phyloP scores from a whole-genome alignment of 192 early-diverging fungal species.

The Coemansia interrupta region DNA sequence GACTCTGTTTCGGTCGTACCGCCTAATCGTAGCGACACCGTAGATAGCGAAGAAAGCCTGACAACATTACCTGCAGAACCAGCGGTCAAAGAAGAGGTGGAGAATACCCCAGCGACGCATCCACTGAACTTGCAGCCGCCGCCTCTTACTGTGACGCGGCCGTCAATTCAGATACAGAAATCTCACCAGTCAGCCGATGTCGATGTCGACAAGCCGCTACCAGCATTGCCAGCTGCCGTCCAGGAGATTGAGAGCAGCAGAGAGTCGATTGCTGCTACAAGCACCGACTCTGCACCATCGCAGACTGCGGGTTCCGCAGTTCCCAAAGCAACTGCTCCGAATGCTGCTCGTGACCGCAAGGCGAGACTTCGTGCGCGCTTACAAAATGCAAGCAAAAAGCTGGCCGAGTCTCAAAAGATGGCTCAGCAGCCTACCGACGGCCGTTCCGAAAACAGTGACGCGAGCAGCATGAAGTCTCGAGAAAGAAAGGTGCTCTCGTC shows the following conservation, averaged over 20 bases:
- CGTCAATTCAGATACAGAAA: slow-evolving; percentile 1
- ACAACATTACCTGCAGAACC: background rate
- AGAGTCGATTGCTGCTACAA: background rate
- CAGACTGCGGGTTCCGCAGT: background rate
- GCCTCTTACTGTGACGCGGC: background rate
- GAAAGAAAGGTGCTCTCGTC: slow-evolving; percentile 3
- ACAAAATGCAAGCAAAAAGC: slow-evolving; percentile 29
- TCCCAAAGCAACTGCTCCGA: slow-evolving; percentile 7
- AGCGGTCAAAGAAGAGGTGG: too few relatives aligned
- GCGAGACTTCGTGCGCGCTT: slow-evolving; percentile 31
- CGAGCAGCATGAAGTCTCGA: slow-evolving; percentile 2
- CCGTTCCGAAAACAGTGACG: background rate
- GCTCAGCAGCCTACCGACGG: slow-evolving; percentile 6
- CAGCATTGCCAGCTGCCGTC: slow-evolving; percentile 6
- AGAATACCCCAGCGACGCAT: background rate
- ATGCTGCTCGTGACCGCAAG: slow-evolving; percentile 25
- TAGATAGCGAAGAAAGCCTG: slow-evolving; percentile 4
- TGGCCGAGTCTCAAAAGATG: slow-evolving; percentile 30
- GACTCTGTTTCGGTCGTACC: background rate
- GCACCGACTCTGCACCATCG: background rate
- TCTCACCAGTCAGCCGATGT: background rate
- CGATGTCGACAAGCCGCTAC: slow-evolving; percentile 30
- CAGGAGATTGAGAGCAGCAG: background rate
- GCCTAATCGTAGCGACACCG: background rate
- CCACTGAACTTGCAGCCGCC: background rate